Evolutionary conservation across 352 stramenopile genomes (phyloP), one percentile per base, ranked within the genome.

Genomic region (Globisporangium mamillatum): DNA sequence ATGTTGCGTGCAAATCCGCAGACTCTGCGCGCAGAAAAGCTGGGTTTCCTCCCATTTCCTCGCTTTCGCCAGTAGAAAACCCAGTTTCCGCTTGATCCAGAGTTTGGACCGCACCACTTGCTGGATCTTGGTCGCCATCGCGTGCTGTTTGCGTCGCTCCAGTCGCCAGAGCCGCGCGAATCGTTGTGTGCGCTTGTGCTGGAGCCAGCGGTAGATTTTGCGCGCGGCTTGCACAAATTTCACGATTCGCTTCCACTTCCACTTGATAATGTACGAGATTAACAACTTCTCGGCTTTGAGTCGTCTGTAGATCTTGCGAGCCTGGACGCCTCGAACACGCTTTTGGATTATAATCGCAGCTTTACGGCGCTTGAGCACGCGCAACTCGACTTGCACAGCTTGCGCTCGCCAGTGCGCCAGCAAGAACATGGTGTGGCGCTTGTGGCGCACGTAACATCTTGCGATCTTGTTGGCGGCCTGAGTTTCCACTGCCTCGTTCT

Each of bases 1-100:
- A 54, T 88, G 76, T 63, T 89, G 81, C 52, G 61, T 73, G 38
- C 75, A 83, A 0, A 85, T 58, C 16, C 63, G 66, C 0, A 86
- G 60, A 22, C 77, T 82, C 58, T 87, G 77, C 6, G 59, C 59
- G 24, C 69, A 81, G 59, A 83, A 86, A 7, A 68, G 7, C 9
- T 60, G 56, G 0, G 65, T 78, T 52, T 89, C 81, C 1, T 78
- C 71, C 7, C 50, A 50, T 32, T 66, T 77, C 4, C 79, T 57
- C 20, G 46, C 55, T 34, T 60, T 8, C 7, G 62, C 55, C 12
- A 83, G 32, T 9, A 83, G 0, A 4, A 20, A 25, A 10, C 12
- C 36, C 14, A 85, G n/a, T 34, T 60, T 55, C 22, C 64, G 66
- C 2, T 66, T 71, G 29, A 76, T 66, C 25, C 82, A 69, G 24